Evolutionary conservation across 2,329 filamentous ascomycete species (phyloP).

Genomic region (Metarhizium brunneum): DNA sequence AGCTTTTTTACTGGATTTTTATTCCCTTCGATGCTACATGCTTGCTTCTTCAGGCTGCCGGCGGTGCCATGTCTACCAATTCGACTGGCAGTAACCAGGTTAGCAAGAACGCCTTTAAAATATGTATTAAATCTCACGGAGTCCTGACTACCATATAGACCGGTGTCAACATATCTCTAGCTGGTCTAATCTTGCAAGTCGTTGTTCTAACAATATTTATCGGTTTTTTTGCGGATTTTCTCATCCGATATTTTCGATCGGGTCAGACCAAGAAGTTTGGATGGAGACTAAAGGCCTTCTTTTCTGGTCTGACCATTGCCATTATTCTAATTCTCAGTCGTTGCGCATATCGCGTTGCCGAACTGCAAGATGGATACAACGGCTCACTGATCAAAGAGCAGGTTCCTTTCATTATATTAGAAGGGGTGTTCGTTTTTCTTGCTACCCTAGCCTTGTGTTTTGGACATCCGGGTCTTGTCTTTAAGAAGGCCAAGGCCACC

Average conservation of each 20-base stretch:
- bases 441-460: background rate
- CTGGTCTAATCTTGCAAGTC: constrained; percentile 51
- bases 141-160: background rate
- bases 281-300: constrained; percentile 32
- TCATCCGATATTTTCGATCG: constrained; percentile 30
- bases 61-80: background rate
- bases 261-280: constrained; percentile 13
- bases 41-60: background rate
- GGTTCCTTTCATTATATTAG: constrained; percentile 41
- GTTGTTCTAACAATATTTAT: constrained; percentile 44
- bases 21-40: background rate
- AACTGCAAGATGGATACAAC: constrained; percentile 53
- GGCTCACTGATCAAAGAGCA: constrained; percentile 45
- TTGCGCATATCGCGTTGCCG: constrained; percentile 55
- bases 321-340: constrained; percentile 52
- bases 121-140: no score
- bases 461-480: background rate
- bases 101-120: background rate
- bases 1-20: background rate
- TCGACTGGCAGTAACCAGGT: background rate
- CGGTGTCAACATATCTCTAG: constrained; percentile 31
- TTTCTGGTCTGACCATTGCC: constrained; percentile 40
- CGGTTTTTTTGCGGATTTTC: constrained; percentile 36
- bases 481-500: background rate
- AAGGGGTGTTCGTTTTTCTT: constrained; percentile 15